A percentile compares a stretch with the other conserved stretches of the same genome.
Evolutionary conservation across 1,284 basidiomycete species (phyloP).

Genomic region (Ganoderma lingzhi): DNA sequence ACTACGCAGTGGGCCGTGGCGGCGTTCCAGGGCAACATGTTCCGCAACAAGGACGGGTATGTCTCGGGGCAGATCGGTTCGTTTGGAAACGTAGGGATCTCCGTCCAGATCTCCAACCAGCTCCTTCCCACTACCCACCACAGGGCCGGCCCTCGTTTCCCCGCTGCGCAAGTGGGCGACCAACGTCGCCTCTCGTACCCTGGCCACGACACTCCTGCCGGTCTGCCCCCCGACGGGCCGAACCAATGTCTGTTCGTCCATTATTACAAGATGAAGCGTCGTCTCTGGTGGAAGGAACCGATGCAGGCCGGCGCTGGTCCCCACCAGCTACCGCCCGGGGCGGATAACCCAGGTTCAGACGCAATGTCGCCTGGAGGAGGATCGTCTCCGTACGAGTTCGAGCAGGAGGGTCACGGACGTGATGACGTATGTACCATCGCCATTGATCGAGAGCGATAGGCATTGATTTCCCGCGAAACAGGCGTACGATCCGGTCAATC

Average conservation of each 20-base stretch:
- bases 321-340: slow-evolving; percentile 18
- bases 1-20: slow-evolving; percentile 30
- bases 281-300: slow-evolving; percentile 19
- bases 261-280: slow-evolving; percentile 35
- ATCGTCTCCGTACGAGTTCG: slow-evolving; percentile 5
- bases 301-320: slow-evolving; percentile 33
- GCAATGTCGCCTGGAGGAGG: background rate
- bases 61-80: slow-evolving; percentile 8
- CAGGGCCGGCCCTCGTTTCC: slow-evolving; percentile 2
- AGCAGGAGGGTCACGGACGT: slow-evolving; percentile 1
- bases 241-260: slow-evolving; percentile 35
- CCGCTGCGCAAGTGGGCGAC: background rate
- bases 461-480: background rate
- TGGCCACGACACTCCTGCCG: background rate
- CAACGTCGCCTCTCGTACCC: background rate
- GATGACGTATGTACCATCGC: background rate
- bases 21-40: slow-evolving; percentile 15
- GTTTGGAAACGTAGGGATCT: slow-evolving; percentile 9
- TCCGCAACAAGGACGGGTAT: slow-evolving; percentile 5
- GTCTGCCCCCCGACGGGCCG: background rate
- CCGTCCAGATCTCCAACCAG: slow-evolving; percentile 11
- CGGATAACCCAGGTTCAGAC: background rate
- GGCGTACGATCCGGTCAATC: slow-evolving; percentile 16
- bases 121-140: slow-evolving; percentile 7
- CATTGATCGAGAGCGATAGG: background rate